Percentiles rank a stretch among this genome's conserved stretches.
Evolutionary conservation across 1,139 yeast genomes (phyloP).

Genomic region (Saccharomyces hybrid): DNA sequence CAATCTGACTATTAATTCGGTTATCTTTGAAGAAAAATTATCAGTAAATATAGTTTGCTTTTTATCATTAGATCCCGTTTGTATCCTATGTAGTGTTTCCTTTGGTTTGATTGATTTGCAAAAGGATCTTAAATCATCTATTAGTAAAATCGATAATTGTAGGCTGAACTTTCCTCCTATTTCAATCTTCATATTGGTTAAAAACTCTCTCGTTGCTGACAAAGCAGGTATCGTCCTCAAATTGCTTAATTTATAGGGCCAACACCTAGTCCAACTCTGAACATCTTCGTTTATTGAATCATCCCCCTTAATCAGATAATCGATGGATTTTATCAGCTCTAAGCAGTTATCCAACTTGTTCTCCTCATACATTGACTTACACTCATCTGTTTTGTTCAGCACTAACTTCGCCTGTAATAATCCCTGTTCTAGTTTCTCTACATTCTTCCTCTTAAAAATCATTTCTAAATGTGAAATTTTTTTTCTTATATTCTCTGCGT

Average conservation of each 20-base stretch:
- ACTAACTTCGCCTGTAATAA: slow-evolving; percentile 56
- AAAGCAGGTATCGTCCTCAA: slow-evolving; percentile 55
- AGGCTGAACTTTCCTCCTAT: slow-evolving; percentile 65
- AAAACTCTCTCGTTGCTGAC: slow-evolving; percentile 43
- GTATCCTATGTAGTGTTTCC: slow-evolving; percentile 50
- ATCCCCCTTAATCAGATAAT: slow-evolving; percentile 50
- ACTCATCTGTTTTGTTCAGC: slow-evolving; percentile 41
- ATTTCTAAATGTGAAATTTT: slow-evolving; percentile 49
- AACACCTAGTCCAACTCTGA: slow-evolving; percentile 36
- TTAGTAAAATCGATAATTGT: slow-evolving; percentile 46
- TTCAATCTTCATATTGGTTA: slow-evolving; percentile 44
- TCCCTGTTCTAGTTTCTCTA: slow-evolving; percentile 55
- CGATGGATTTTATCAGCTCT: slow-evolving; percentile 49
- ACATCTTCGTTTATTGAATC: slow-evolving; percentile 28
- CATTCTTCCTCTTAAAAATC: slow-evolving; percentile 50
- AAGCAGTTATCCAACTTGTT: slow-evolving; percentile 42
- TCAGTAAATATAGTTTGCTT: slow-evolving; percentile 17
- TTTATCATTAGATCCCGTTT: slow-evolving; percentile 22
- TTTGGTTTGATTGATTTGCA: slow-evolving; percentile 41
- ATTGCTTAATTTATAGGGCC: slow-evolving; percentile 47
- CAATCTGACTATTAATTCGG: slow-evolving; percentile 46
- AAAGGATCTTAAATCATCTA: slow-evolving; percentile 55
- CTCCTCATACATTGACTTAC: slow-evolving; percentile 43
- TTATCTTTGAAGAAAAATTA: slow-evolving; percentile 32
- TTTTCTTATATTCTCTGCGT: slow-evolving; percentile 43